These are phyloP conservation scores for Candida piceae DNA, from an alignment of 805 yeast genomes.

Conservation along the genomic window DNA sequence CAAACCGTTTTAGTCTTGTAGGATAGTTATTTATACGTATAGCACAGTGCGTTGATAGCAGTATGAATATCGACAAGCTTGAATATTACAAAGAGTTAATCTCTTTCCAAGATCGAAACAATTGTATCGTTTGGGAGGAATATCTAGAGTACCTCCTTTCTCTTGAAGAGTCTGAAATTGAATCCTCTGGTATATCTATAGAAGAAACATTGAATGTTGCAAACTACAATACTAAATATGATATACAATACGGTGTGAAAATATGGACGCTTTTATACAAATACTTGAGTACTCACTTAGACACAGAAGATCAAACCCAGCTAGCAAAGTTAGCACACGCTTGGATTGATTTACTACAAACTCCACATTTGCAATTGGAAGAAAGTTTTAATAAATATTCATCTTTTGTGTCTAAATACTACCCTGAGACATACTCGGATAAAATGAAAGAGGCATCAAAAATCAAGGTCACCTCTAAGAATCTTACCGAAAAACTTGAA, in stretches of 20 bases:
- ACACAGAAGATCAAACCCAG: background rate
- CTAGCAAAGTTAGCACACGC: background rate
- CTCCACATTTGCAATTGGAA: background rate
- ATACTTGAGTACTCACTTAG: background rate
- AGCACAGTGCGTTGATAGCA: no score
- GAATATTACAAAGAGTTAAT: background rate
- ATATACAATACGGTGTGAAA: background rate
- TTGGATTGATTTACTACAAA: background rate
- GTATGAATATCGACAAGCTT: background rate
- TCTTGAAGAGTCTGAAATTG: background rate
- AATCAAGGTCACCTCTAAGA: slow-evolving; percentile 27
- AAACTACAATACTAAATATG: slow-evolving; percentile 7
- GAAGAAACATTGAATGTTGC: slow-evolving; percentile 4
- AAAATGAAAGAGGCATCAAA: slow-evolving; percentile 4
- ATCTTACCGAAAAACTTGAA: slow-evolving; percentile 30
- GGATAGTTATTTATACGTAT: no score
- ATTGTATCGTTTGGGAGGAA: slow-evolving; percentile 5
- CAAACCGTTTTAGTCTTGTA: no score
- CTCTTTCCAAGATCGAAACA: background rate
- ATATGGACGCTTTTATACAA: background rate
- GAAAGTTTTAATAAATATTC: slow-evolving; percentile 26
- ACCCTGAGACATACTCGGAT: slow-evolving; percentile 27
- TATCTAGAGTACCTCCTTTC: slow-evolving; percentile 4
- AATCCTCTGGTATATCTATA: background rate
- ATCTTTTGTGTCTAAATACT: slow-evolving; percentile 32